These are phyloP conservation scores for Cucurbita pepo DNA, from an alignment of 306 rosid genomes.

Conservation along the genomic window DNA sequence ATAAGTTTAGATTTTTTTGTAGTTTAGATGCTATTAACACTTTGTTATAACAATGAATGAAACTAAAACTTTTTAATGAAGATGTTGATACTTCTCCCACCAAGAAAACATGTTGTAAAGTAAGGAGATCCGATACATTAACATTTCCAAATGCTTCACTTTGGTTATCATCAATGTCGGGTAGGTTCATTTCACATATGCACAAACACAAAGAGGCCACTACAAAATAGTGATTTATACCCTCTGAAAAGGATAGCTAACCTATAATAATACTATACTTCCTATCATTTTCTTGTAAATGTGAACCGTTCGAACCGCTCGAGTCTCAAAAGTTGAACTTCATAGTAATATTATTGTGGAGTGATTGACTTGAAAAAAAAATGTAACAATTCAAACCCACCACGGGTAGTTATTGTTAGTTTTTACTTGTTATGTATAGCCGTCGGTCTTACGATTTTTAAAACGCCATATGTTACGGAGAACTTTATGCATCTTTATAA, in stretches of 20 bases:
- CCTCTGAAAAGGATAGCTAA: neutral
- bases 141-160: neutral
- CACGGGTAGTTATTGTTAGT: no score
- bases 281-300: neutral
- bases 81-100: slow-evolving; percentile 2
- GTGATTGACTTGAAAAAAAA: no score
- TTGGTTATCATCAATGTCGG: neutral
- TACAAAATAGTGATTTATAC: slow-evolving; percentile 2
- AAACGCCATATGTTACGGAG: no score
- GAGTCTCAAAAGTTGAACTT: neutral
- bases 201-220: neutral
- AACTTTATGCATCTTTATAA: no score
- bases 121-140: neutral
- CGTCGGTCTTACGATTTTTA: no score
- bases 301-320: neutral
- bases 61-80: neutral
- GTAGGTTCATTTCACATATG: neutral
- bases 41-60: neutral
- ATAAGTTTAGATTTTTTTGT: neutral
- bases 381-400: no score
- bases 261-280: neutral
- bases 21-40: neutral
- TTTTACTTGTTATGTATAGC: no score
- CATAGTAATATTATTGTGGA: neutral
- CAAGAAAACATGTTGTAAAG: neutral